phyloP scores from a whole-genome alignment of 371 early-diverging fungal genomes.

The Apophysomyces trapeziformis region DNA sequence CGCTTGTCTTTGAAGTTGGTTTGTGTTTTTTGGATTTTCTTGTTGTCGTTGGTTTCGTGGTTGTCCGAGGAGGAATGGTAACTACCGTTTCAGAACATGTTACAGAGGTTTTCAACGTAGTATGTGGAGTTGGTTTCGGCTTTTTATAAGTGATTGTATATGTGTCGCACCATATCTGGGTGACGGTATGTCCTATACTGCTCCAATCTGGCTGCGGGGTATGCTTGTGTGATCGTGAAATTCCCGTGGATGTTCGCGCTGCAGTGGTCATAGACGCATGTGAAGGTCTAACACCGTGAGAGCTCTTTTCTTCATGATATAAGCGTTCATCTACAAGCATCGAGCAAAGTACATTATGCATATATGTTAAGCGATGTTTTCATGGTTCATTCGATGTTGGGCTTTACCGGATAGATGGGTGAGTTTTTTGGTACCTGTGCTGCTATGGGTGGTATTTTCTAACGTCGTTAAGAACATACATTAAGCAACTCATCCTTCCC shows the following conservation, averaged over 20 bases:
- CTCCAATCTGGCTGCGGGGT: not conserved
- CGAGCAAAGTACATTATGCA: no score
- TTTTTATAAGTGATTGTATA: not conserved
- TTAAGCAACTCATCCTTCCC: not conserved
- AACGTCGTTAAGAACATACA: no score
- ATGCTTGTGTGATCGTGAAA: not conserved
- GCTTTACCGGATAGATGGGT: no score
- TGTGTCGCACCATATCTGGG: not conserved
- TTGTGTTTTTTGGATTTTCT: not conserved
- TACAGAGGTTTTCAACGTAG: not conserved
- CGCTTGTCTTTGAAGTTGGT: not conserved
- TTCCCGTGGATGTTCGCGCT: not conserved
- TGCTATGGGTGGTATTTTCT: no score
- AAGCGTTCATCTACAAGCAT: not conserved
- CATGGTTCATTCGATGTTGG: no score
- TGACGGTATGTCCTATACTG: conserved; percentile 4
- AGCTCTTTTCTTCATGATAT: not conserved
- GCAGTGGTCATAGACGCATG: not conserved
- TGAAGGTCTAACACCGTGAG: not conserved
- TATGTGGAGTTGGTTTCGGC: not conserved
- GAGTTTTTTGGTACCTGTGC: no score
- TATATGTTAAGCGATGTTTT: no score
- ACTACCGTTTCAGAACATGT: not conserved
- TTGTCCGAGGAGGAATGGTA: not conserved
- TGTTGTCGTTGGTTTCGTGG: not conserved